phyloP scores from a whole-genome alignment of 768 basidiomycete genomes.

The Serendipita sp. region DNA sequence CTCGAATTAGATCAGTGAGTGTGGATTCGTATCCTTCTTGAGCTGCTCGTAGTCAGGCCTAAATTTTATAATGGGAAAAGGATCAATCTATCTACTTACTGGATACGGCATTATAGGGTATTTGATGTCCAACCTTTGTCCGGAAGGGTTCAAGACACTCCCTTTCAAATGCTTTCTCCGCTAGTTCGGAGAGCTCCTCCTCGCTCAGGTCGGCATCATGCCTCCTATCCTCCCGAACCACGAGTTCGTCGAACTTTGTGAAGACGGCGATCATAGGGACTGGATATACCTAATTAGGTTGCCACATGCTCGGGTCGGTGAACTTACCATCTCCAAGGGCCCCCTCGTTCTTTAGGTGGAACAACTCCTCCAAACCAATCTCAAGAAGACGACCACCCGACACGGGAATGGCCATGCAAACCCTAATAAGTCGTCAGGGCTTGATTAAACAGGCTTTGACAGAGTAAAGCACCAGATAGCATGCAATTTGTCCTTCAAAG shows the following conservation, averaged over 20 bases:
- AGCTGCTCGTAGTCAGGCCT: not conserved
- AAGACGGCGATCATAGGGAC: not conserved
- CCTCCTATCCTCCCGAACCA: not conserved
- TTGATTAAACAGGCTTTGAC: too few relatives aligned
- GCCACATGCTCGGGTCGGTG: not conserved
- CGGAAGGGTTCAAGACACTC: not conserved
- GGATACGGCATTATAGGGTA: not conserved
- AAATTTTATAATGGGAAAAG: not conserved
- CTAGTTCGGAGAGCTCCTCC: not conserved
- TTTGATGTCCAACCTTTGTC: not conserved
- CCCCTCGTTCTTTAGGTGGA: not conserved
- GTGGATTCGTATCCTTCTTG: not conserved
- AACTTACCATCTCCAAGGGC: not conserved
- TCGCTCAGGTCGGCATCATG: not conserved
- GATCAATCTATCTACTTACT: not conserved
- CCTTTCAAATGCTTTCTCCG: not conserved
- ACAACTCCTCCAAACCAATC: not conserved
- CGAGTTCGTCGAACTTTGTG: not conserved
- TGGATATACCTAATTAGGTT: not conserved
- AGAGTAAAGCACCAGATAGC: constrained; percentile 10
- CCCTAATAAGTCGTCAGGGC: not conserved
- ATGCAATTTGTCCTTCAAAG: constrained; percentile 11
- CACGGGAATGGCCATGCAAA: not conserved
- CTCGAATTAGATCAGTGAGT: not conserved
- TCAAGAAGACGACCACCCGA: not conserved